phyloP scores from a whole-genome alignment of 176 grass and related monocot species.

The Oryza longistaminata region DNA sequence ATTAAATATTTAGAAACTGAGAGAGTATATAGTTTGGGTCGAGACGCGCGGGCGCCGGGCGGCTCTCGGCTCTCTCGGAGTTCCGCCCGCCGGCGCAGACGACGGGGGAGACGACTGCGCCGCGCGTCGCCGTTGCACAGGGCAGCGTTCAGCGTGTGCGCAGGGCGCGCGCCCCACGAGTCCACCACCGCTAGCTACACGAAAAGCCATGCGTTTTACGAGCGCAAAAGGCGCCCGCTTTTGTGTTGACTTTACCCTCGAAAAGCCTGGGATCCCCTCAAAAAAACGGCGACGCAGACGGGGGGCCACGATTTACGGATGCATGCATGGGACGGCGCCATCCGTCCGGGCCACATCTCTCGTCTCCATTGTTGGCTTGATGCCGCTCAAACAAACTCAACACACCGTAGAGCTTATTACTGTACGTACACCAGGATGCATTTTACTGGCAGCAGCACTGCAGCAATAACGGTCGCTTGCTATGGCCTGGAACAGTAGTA shows the following conservation, averaged over 20 bases:
- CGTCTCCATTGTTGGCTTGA: neutral
- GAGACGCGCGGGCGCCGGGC: no score
- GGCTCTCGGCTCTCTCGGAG: no score
- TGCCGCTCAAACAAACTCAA: neutral
- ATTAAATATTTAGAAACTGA: no score
- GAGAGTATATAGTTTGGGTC: no score
- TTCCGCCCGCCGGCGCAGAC: no score
- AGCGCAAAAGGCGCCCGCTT: neutral
- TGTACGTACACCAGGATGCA: neutral
- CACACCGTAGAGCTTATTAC: no score
- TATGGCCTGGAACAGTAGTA: no score
- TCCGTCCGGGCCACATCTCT: neutral
- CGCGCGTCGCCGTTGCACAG: neutral
- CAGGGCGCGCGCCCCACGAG: neutral
- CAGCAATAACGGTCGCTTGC: no score
- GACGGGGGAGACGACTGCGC: neutral
- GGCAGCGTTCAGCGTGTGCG: no score
- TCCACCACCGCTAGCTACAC: neutral
- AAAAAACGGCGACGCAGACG: neutral
- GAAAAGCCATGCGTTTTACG: conserved; percentile 1
- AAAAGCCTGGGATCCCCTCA: conserved; percentile 30
- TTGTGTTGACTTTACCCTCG: conserved; percentile 25
- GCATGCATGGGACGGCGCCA: neutral
- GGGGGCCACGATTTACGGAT: neutral
- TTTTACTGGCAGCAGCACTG: no score